Evolutionary conservation across 2,329 filamentous ascomycete species (phyloP), one percentile per base, ranked within the genome.

Genomic region (Trichoderma harzianum): DNA sequence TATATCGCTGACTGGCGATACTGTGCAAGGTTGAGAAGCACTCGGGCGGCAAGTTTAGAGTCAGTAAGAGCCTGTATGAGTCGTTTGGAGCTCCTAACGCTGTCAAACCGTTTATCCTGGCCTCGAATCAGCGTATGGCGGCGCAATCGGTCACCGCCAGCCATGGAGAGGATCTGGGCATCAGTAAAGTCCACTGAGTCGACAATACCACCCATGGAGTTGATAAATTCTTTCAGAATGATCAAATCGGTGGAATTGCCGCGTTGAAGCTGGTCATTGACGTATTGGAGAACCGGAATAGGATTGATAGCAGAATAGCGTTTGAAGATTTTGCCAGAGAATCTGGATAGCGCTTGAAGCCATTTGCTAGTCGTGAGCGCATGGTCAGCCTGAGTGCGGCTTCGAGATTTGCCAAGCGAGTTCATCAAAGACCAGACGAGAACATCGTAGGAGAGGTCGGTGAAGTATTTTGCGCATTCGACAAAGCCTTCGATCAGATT

Each of bases 401-500:
- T 91, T 77, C 90, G 85, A 68, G 87, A 86, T 74, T 90, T 89
- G 65, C 88, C 88, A 14, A 92, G 83, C 2, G 90, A 90, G 78
- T 90, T 97, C 82, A 99, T 89, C 58, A 99, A 85, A 24, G 94
- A 93, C 94, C 95, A 99, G 4, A 94, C 93, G 58, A 99, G 86
- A 36, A 97, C 93, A 80, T 99, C 96, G 79, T 97, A 97, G 0
- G 93, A 95, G 47, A 99, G 84, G 69, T 93, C 91, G 1, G 95
- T 97, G 76, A 98, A 98, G 79, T 98, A 98, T 77, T 93, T 92
- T 51, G 93, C 94, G 78, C 95, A 98, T 79, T 98, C 94, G 16
- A 98, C 95, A 73, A 99, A 93, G 6, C 94, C 93, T 73, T 97
- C 93, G 71, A 97, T 97, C 73, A 99, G 87, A 78, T 98, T 99